Conservation (phyloP, 2,329 filamentous ascomycete genomes). For the Colletotrichum limetticola region DNA sequence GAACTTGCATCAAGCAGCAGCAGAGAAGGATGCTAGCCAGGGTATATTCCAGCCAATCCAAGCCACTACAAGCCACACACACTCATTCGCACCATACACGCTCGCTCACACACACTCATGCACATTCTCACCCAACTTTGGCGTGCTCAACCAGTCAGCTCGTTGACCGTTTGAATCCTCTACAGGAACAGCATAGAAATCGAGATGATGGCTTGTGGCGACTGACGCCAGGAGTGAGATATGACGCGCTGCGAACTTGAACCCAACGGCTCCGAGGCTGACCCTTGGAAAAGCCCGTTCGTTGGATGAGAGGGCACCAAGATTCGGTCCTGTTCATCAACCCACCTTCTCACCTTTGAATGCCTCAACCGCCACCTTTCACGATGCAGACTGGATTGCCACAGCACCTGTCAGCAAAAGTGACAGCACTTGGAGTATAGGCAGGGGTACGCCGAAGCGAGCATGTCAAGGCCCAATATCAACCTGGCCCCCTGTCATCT, state of each 20-base stretch:
- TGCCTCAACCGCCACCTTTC: neutral
- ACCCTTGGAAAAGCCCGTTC: neutral
- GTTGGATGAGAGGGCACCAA: neutral
- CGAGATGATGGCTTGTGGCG: neutral
- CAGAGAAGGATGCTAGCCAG: neutral
- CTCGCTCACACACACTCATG: neutral
- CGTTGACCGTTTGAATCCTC: constrained; percentile 8
- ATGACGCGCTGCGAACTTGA: neutral
- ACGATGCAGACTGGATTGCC: neutral
- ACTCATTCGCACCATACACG: neutral
- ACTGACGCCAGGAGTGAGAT: constrained; percentile 1
- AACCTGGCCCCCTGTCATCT: neutral
- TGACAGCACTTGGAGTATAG: neutral
- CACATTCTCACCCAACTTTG: neutral
- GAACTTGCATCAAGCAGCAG: constrained; percentile 21
- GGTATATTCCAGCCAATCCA: constrained; percentile 18
- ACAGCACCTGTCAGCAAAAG: neutral
- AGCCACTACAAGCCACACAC: constrained; percentile 4
- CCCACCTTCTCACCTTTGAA: neutral
- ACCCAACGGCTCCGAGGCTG: neutral
- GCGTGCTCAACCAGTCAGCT: neutral
- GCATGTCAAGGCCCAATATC: neutral
- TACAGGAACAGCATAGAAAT: neutral
- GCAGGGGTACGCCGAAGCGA: neutral
- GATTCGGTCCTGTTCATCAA: neutral